A percentile compares a stretch with the other conserved stretches of the same genome.
Conservation (phyloP, 306 rosid species). For the Ceratonia siliqua region DNA sequence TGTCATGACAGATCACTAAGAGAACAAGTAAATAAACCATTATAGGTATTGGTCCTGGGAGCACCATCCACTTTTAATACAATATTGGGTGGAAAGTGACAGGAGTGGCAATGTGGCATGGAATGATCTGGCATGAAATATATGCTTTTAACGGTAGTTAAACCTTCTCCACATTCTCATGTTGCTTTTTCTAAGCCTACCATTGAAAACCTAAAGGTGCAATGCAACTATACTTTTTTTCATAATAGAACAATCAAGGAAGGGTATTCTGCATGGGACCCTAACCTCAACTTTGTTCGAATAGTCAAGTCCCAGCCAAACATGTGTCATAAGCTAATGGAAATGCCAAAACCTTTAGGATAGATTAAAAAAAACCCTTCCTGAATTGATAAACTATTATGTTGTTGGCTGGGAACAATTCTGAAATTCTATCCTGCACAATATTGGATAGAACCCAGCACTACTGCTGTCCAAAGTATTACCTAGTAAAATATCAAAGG, state of each 20-base stretch:
- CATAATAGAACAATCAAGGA: slow-evolving; percentile 26
- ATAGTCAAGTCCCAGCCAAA: slow-evolving; percentile 24
- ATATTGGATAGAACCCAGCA: neutral
- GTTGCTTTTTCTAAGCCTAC: slow-evolving; percentile 36
- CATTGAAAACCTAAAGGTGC: slow-evolving; percentile 11
- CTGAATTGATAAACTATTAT: neutral
- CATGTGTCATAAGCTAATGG: neutral
- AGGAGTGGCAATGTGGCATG: slow-evolving; percentile 40
- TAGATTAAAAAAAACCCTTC: neutral
- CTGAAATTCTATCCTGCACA: neutral
- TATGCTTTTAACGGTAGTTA: slow-evolving; percentile 26
- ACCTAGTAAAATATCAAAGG: slow-evolving; percentile 1
- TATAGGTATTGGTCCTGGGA: slow-evolving; percentile 25
- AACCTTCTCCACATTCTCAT: slow-evolving; percentile 35
- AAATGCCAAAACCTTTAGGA: neutral
- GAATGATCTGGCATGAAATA: slow-evolving; percentile 28
- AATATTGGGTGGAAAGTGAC: slow-evolving; percentile 45
- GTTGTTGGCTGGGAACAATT: neutral
- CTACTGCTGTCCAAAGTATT: neutral
- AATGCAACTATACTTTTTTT: slow-evolving; percentile 14
- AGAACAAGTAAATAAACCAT: neutral
- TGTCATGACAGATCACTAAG: slow-evolving; percentile 29
- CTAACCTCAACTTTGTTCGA: slow-evolving; percentile 20
- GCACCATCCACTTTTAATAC: slow-evolving; percentile 43
- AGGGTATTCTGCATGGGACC: slow-evolving; percentile 25